Evolutionary conservation across 495 filamentous ascomycete species (phyloP).

Genomic region (Clohesyomyces aquaticus): DNA sequence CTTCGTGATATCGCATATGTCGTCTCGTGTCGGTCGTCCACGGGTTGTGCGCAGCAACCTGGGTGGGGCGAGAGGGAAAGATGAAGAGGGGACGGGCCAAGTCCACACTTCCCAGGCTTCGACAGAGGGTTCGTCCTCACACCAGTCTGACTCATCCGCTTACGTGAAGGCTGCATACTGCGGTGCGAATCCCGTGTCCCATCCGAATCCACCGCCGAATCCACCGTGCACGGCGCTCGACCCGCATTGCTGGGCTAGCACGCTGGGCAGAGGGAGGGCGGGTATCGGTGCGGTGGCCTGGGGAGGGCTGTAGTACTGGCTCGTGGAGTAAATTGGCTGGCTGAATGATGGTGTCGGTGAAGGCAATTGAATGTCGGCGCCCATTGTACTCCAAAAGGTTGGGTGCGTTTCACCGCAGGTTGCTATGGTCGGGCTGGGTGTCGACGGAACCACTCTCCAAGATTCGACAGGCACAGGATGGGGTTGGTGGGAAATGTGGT

Average conservation of each 20-base stretch:
- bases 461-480: conserved; percentile 78
- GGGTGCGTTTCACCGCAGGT: conserved; percentile 69
- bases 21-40: conserved; percentile 45
- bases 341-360: conserved; percentile 79
- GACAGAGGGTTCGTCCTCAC: conserved; percentile 30
- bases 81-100: conserved; percentile 33
- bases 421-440: conserved; percentile 70
- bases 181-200: conserved; percentile 67
- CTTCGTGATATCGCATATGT: conserved; percentile 48
- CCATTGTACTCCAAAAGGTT: conserved; percentile 81
- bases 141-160: conserved; percentile 18
- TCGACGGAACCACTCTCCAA: conserved; percentile 90
- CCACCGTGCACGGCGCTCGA: conserved; percentile 64
- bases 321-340: conserved; percentile 70
- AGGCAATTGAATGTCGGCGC: conserved; percentile 68
- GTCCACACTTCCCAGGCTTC: conserved; percentile 37
- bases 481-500: conserved; percentile 52
- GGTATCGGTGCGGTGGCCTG: conserved; percentile 63
- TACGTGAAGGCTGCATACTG: conserved; percentile 65
- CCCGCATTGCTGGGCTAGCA: conserved; percentile 83
- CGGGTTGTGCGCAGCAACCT: conserved; percentile 39
- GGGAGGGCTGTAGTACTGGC: conserved; percentile 68
- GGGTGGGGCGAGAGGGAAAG: conserved; percentile 30
- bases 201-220: conserved; percentile 75
- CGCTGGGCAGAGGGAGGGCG: conserved; percentile 83